Base-by-base conservation (phyloP, 345 rosid species). In the Eucalyptus globulus region DNA sequence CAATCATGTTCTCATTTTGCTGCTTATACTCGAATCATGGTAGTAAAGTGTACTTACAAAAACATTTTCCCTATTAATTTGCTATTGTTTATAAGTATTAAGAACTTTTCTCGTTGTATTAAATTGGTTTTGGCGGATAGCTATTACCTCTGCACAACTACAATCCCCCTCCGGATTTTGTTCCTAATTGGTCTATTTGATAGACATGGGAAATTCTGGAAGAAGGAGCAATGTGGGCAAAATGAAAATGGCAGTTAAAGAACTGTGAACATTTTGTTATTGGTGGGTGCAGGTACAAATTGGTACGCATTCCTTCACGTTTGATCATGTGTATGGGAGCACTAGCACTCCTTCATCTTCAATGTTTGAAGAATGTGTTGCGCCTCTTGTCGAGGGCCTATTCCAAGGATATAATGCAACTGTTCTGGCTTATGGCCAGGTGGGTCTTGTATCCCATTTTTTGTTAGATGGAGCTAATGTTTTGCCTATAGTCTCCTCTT, bases 381-480 rank as follows among this genome's bases (percentile, higher is more conserved):
- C 96, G 8, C 95, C 99, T 6, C 96, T 98, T 9, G 99, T 98
- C n/a, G 98, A 97, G 69, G 99, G 99, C 60, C 95, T 98, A 87
- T 98, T 98, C 91, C 99, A 98, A 92, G 99, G 99, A 90, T 98
- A 98, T 94, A 98, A 98, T 92, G 99, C 99, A 13, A 98, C 99
- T 2, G 99, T 98, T 89, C 99, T 98, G 88, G 99, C 99, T 91
- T 98, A 98, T 92, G 99, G 99, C 51, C 99, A 97, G 99, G 99
- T 97, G 93, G 87, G 87, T 51, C 89, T 91, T 21, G 49, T 88
- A 50, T 89, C 49, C 22, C 87, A 11, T 43, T 6, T 58, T 40
- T 86, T 86, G 69, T 60, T 31, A 17, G 87, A 87, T 51, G 34
- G 37, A 24, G 51, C 16, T 24, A 31, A 86, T 17, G 47, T 87